Conservation (phyloP, 768 basidiomycete species). For the Cytidiella melzeri region DNA sequence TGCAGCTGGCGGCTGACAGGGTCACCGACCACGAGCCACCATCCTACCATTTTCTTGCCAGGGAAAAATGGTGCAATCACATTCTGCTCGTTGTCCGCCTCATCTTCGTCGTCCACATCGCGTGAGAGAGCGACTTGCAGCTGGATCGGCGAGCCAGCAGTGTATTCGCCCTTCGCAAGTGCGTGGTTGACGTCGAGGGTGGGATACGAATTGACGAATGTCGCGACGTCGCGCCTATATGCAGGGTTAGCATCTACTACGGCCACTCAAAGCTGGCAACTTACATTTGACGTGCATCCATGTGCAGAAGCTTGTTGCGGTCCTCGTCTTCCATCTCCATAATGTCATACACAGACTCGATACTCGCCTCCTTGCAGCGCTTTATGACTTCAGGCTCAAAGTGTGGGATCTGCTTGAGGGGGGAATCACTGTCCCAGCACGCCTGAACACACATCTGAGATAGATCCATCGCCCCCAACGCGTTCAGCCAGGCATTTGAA, state of each 20-base stretch:
- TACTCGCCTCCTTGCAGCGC: constrained; percentile 73
- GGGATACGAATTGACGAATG: constrained; percentile 94
- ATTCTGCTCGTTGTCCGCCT: constrained; percentile 61
- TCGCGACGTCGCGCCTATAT: constrained; percentile 85
- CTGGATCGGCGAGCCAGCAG: constrained; percentile 77
- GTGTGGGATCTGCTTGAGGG: constrained; percentile 93
- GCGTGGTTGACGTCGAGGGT: constrained; percentile 89
- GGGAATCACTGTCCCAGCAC: constrained; percentile 96
- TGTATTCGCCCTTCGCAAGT: constrained; percentile 82
- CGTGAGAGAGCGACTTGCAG: constrained; percentile 75
- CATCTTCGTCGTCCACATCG: constrained; percentile 61
- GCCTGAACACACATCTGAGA: constrained; percentile 99
- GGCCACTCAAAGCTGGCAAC: constrained; percentile 24
- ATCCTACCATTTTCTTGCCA: constrained; percentile 83
- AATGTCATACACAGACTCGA: constrained; percentile 93
- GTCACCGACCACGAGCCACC: constrained; percentile 98
- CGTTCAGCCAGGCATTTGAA: constrained; percentile 91
- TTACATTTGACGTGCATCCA: constrained; percentile 83
- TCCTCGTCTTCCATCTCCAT: constrained; percentile 98
- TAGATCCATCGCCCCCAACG: constrained; percentile 94
- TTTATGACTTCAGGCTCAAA: constrained; percentile 86
- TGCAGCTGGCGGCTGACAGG: constrained; percentile 73
- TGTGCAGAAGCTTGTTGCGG: constrained; percentile 73
- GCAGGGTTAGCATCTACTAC: constrained; percentile 13
- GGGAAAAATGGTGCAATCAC: constrained; percentile 97